Evolutionary conservation across 345 rosid genomes (phyloP).

Genomic region (Sisymbrium irio): DNA sequence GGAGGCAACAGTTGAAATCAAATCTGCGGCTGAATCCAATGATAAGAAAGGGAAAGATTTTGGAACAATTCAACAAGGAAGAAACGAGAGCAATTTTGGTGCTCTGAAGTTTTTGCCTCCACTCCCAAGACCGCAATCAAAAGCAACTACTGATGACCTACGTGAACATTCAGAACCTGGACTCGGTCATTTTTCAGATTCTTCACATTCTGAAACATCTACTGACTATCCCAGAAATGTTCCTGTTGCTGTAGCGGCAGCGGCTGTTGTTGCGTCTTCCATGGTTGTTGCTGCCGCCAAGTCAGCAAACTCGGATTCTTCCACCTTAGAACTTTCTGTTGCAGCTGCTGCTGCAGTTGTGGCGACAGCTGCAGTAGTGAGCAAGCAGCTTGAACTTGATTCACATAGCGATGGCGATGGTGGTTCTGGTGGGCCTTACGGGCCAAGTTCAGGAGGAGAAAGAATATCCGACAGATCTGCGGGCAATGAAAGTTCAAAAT

Average conservation of each 20-base stretch:
- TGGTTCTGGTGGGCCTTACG: conserved; percentile 44
- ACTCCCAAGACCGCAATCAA: conserved; percentile 43
- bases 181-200: conserved; percentile 27
- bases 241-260: conserved; percentile 89
- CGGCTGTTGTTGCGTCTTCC: conserved; percentile 94
- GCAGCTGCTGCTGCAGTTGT: conserved; percentile 92
- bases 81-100: conserved; percentile 45
- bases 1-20: conserved; percentile 47
- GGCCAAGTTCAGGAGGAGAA: conserved; percentile 54
- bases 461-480: conserved; percentile 60
- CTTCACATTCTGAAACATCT: conserved; percentile 47
- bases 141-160: conserved; percentile 42
- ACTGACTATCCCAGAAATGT: conserved; percentile 52
- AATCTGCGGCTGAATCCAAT: conserved; percentile 39
- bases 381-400: conserved; percentile 58
- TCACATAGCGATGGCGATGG: conserved; percentile 54
- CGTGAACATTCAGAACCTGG: conserved; percentile 45
- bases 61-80: conserved; percentile 35
- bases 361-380: conserved; percentile 80
- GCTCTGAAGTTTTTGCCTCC: conserved; percentile 61
- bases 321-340: conserved; percentile 69
- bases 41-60: conserved; percentile 38
- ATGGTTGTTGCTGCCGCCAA: conserved; percentile 91
- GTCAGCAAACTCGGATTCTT: conserved; percentile 54
- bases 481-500: conserved; percentile 59